Evolutionary conservation across 352 stramenopile genomes (phyloP), one percentile per base, ranked within the genome.

Genomic region (Phytophthora sp.): DNA sequence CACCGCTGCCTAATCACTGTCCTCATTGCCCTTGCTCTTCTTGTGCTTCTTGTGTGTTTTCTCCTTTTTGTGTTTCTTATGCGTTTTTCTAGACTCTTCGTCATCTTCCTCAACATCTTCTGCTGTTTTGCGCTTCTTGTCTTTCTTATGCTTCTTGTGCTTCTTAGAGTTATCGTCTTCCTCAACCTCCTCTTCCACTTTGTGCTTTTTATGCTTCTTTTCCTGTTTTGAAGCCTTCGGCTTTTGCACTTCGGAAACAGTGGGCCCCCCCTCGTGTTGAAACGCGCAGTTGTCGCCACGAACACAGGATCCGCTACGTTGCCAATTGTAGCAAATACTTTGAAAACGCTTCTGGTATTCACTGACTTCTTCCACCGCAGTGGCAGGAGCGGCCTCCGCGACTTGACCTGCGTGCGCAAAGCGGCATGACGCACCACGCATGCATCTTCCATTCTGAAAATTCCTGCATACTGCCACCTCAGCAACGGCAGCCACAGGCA

Each of bases 311-410:
- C 58, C 66, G 13, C 21, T 71, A 10, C 77, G 70, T 42, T 87
- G 78, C 78, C 78, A 87, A 35, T 87, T 87, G 73, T 87, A 87
- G 55, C 78, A 87, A 17, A 86, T 65, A 23, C 74, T 86, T 52
- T 88, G 76, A 48, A 85, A 86, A 31, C 79, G 74, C 55, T 88
- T 86, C 55, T 88, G 76, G 59, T 87, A 86, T 51, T 74, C 64
- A 45, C 77, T 86, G 43, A 84, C 76, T 53, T 84, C 74, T 42
- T 88, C 74, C 21, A 88, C 77, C 11, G 71, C 66, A 23, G 49
- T 63, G 4, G 31, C 13, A n/a, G 57, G 23, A 21, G 52, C 59
- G 0, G 30, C 55, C 20, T 77, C 52, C 27, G 55, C 7, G 31
- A 54, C 44, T 10, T 75, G 28, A 9, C 66, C 72, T 12, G 74